phyloP scores from a whole-genome alignment of 2,329 filamentous ascomycete species.

The Keithomyces neogunnii region DNA sequence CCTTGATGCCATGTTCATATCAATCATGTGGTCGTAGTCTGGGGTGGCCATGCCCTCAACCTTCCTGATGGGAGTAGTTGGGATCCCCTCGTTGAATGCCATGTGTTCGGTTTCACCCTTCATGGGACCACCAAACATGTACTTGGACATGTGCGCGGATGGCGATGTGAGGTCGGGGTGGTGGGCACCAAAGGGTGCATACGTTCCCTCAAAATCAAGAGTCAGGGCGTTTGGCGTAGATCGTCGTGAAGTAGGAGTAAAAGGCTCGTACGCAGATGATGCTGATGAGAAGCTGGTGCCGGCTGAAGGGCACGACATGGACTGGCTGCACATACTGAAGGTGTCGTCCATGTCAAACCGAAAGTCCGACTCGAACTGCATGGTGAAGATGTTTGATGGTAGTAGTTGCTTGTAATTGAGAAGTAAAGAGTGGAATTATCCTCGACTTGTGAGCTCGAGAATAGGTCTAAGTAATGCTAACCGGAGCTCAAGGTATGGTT shows the following conservation, averaged over 20 bases:
- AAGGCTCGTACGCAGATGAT: conserved; percentile 33
- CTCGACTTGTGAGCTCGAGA: conserved; percentile 1
- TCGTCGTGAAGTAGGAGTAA: conserved; percentile 35
- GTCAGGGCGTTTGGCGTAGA: conserved; percentile 31
- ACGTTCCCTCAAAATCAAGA: conserved; percentile 29
- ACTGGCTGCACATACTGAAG: conserved; percentile 28
- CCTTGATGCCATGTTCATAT: conserved; percentile 25
- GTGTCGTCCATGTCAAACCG: conserved; percentile 31
- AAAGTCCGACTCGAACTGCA: conserved; percentile 31
- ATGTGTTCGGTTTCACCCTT: conserved; percentile 27
- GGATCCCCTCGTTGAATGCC: conserved; percentile 21
- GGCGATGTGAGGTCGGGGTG: conserved; percentile 28
- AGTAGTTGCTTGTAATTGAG: background rate
- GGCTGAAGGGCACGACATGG: conserved; percentile 26
- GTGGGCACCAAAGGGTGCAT: conserved; percentile 17
- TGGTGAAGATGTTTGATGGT: conserved; percentile 13
- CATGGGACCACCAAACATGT: conserved; percentile 23
- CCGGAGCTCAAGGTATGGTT: conserved; percentile 1
- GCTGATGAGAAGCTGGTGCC: conserved; percentile 31
- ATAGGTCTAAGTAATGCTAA: conserved; percentile 2
- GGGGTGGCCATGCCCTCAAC: conserved; percentile 23
- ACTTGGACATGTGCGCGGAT: conserved; percentile 23
- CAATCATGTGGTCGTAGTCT: conserved; percentile 31
- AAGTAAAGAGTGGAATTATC: conserved; percentile 3
- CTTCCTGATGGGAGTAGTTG: conserved; percentile 28